Evolutionary conservation across 441 rosid genomes (phyloP), one percentile per base, ranked within the genome.

Genomic region (Dalechampia spathulata): DNA sequence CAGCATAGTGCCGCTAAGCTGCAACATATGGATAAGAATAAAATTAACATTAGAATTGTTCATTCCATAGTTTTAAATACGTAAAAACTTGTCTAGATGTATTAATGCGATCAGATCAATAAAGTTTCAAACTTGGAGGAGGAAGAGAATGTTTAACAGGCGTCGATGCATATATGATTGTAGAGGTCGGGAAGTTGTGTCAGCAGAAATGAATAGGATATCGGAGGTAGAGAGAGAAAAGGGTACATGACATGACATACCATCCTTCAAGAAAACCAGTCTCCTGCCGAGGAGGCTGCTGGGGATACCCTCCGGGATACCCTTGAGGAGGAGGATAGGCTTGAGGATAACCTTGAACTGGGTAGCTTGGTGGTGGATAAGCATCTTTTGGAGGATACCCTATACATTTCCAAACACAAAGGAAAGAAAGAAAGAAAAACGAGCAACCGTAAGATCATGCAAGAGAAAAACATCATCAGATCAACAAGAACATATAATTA

Each of bases 1-100:
- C 94, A 86, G 65, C 94, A 86, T 41, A 83, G 83, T 2, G 88
- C 90, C 38, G 88, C 95, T 72, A 86, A 75, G 75, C 95, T 86
- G 87, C 74, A 70, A 40, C 34, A 4, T 3, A 30, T 8, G n/a
- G n/a, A 30, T 30, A 8, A 30, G 8, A 30, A 30, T 30, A 30
- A 30, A 3, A 30, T 30, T 30, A 30, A 8, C 34, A 30, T 30
- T 8, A 30, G 8, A 30, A 3, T 30, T 30, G 34, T 30, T 30
- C 4, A 3, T 30, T 30, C 8, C 8, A n/a, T n/a, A n/a, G n/a
- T n/a, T n/a, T n/a, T n/a, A n/a, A n/a, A n/a, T n/a, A n/a, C n/a
- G n/a, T n/a, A n/a, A n/a, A n/a, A n/a, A n/a, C n/a, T n/a, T n/a
- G n/a, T n/a, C n/a, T n/a, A n/a, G n/a, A n/a, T n/a, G n/a, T n/a